Evolutionary conservation across 345 rosid species (phyloP).

Genomic region (Heritiera fomes): DNA sequence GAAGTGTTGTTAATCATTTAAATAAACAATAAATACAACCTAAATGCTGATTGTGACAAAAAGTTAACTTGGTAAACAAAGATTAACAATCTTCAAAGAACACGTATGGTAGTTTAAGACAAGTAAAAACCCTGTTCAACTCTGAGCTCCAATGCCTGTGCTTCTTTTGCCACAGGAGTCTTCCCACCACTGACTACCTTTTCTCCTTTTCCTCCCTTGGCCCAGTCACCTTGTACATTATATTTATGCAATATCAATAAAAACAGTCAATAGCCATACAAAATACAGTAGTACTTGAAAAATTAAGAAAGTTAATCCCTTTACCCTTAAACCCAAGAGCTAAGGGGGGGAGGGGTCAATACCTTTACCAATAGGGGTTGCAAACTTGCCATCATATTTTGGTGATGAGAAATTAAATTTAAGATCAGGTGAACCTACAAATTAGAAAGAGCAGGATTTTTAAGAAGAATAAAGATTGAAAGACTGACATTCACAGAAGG

Average conservation of each 20-base stretch:
- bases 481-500: neutral
- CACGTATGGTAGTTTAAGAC: neutral
- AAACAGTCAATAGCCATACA: conserved; percentile 17
- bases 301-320: conserved; percentile 8
- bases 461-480: conserved; percentile 8
- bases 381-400: conserved; percentile 42
- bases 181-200: conserved; percentile 42
- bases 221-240: conserved; percentile 34
- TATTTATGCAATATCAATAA: conserved; percentile 5
- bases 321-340: neutral
- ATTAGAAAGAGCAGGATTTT: neutral
- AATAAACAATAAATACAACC: neutral
- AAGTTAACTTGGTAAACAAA: conserved; percentile 12
- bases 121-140: conserved; percentile 54
- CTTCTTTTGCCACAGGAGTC: conserved; percentile 43
- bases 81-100: neutral
- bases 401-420: conserved; percentile 29
- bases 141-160: conserved; percentile 58
- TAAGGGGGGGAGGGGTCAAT: neutral
- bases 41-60: neutral
- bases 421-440: conserved; percentile 31
- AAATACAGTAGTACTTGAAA: conserved; percentile 12
- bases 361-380: conserved; percentile 41
- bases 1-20: conserved; percentile 4
- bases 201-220: conserved; percentile 60